A percentile compares a stretch with the other conserved stretches of the same genome.
Conservation (phyloP, 805 yeast genomes). For the Middelhovenomyces tepae region DNA sequence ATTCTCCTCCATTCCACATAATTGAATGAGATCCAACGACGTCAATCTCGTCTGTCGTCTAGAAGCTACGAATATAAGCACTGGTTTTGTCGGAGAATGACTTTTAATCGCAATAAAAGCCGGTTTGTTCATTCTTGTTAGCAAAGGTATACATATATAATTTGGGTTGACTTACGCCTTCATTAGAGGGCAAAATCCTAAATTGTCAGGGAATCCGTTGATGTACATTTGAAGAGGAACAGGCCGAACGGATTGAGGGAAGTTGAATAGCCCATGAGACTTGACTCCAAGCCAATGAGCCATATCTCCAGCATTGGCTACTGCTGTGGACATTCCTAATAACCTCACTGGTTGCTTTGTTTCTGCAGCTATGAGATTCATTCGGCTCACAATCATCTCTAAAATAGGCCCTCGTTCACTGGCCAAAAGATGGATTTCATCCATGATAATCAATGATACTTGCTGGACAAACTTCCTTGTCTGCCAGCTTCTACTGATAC, state of each 20-base stretch:
- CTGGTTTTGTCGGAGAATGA: conserved; percentile 81
- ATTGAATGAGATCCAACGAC: conserved; percentile 65
- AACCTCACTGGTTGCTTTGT: conserved; percentile 55
- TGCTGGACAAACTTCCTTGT: conserved; percentile 67
- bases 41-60: conserved; percentile 76
- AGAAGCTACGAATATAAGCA: conserved; percentile 75
- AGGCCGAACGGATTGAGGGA: conserved; percentile 75
- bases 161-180: too few relatives aligned
- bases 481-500: conserved; percentile 82
- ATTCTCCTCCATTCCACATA: conserved; percentile 71
- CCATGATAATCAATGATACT: conserved; percentile 72
- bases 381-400: conserved; percentile 83
- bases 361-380: conserved; percentile 60
- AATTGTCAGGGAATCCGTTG: conserved; percentile 76
- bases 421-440: conserved; percentile 75
- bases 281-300: conserved; percentile 78
- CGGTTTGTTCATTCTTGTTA: conserved; percentile 82
- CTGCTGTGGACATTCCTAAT: conserved; percentile 78
- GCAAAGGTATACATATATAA: too few relatives aligned
- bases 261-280: conserved; percentile 57
- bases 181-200: conserved; percentile 78
- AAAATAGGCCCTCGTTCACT: conserved; percentile 81
- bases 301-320: conserved; percentile 77
- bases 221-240: conserved; percentile 82
- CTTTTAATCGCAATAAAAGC: conserved; percentile 88